Conservation (phyloP, 2,329 filamentous ascomycete species). For the Ophiostoma himal-ulmi region DNA sequence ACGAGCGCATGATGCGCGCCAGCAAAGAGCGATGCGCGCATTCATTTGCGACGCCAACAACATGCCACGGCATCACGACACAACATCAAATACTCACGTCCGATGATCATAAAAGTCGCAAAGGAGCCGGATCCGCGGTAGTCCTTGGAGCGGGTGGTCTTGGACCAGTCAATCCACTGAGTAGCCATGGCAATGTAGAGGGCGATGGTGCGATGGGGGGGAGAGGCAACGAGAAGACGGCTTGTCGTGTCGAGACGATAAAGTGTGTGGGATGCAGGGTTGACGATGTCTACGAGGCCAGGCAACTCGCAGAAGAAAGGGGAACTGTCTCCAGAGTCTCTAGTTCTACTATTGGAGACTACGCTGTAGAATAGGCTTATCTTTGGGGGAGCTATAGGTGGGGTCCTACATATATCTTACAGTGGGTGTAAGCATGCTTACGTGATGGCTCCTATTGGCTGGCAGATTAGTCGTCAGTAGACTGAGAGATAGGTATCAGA, state of each 20-base stretch:
- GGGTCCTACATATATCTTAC: background rate
- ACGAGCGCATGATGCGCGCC: background rate
- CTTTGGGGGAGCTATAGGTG: constrained; percentile 3
- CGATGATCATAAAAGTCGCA: constrained; percentile 93
- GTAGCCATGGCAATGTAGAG: constrained; percentile 21
- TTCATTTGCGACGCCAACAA: background rate
- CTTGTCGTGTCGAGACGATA: background rate
- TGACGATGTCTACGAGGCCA: background rate
- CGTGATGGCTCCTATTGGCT: constrained; percentile 6
- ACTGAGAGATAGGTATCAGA: background rate
- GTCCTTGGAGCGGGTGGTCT: constrained; percentile 52
- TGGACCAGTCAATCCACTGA: constrained; percentile 48
- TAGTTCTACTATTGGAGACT: background rate
- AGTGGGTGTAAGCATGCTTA: constrained; percentile 3
- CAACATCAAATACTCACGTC: constrained; percentile 58
- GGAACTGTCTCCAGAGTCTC: background rate
- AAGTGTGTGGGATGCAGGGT: background rate
- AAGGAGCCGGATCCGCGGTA: constrained; percentile 66
- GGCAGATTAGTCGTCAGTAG: background rate
- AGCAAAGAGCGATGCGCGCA: background rate
- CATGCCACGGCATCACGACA: background rate
- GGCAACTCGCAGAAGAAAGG: constrained; percentile 1
- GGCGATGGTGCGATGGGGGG: background rate
- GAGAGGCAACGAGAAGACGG: background rate
- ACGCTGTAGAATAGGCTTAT: background rate